Percentiles rank a stretch among this genome's conserved stretches.
These are phyloP conservation scores for Hebeloma cylindrosporum DNA, from an alignment of 768 basidiomycete genomes.

Conservation along the genomic window DNA sequence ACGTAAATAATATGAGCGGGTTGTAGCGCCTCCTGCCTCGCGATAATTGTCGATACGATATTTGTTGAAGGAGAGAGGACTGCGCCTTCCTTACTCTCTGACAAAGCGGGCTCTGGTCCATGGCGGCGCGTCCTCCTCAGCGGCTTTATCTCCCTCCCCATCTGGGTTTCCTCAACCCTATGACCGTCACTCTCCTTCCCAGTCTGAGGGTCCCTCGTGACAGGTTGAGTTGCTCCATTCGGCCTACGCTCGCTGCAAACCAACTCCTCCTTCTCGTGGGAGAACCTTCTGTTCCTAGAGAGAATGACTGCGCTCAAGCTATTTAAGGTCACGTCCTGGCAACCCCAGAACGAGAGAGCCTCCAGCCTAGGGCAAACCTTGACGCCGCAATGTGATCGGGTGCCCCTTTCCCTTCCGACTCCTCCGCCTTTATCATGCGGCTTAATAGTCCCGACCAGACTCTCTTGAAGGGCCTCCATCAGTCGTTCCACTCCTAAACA, in stretches of 20 bases:
- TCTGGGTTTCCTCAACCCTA: constrained; percentile 14
- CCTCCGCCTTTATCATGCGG: neutral
- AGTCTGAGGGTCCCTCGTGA: constrained; percentile 13
- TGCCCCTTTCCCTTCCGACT: neutral
- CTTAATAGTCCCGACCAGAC: constrained; percentile 27
- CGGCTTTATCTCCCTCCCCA: constrained; percentile 36
- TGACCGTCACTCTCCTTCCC: constrained; percentile 8
- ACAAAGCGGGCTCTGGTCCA: constrained; percentile 15
- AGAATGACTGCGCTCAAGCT: constrained; percentile 37
- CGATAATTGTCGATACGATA: constrained; percentile 34
- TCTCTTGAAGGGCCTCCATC: constrained; percentile 41
- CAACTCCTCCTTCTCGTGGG: constrained; percentile 24
- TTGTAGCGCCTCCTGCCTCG: constrained; percentile 35
- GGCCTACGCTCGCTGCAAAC: constrained; percentile 24
- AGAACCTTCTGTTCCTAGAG: constrained; percentile 35
- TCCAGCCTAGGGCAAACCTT: constrained; percentile 52
- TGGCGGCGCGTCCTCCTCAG: constrained; percentile 33
- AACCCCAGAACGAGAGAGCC: constrained; percentile 52
- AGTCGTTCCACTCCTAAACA: constrained; percentile 44
- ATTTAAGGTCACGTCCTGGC: constrained; percentile 41
- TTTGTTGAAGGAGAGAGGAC: constrained; percentile 18
- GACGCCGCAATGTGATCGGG: constrained; percentile 31
- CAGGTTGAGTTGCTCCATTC: constrained; percentile 14
- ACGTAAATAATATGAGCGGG: constrained; percentile 41
- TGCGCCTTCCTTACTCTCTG: constrained; percentile 1